Conservation (phyloP, 129 eudicot species). For the Oenanthe sinensis region DNA sequence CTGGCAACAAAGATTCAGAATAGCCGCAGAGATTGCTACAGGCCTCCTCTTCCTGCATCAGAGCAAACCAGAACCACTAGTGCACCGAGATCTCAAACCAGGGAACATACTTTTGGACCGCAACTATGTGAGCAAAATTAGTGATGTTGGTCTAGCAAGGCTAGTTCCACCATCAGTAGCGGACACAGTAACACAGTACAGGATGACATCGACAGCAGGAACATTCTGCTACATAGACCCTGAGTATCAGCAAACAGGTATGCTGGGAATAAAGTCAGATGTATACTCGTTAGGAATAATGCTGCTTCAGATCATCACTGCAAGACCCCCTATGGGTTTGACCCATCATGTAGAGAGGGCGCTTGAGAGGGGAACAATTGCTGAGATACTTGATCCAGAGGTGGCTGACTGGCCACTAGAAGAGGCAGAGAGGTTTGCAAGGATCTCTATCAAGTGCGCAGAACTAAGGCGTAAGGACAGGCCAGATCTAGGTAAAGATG, state of each 20-base stretch:
- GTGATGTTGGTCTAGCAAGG: slow-evolving; percentile 59
- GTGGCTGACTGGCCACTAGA: slow-evolving; percentile 55
- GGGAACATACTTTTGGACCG: slow-evolving; percentile 59
- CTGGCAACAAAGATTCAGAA: slow-evolving; percentile 51
- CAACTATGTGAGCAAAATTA: slow-evolving; percentile 51
- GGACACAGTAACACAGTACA: slow-evolving; percentile 50
- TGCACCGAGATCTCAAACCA: slow-evolving; percentile 60
- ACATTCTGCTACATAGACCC: slow-evolving; percentile 70
- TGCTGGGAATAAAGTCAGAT: slow-evolving; percentile 56
- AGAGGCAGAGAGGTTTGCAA: slow-evolving; percentile 35
- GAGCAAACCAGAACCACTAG: slow-evolving; percentile 58
- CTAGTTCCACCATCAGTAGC: slow-evolving; percentile 64
- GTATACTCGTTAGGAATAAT: slow-evolving; percentile 52
- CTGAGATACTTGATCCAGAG: slow-evolving; percentile 40
- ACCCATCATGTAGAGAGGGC: slow-evolving; percentile 54
- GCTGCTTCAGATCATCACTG: slow-evolving; percentile 49
- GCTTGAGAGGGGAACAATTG: slow-evolving; percentile 43
- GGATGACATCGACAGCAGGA: slow-evolving; percentile 64
- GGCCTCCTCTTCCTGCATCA: slow-evolving; percentile 67
- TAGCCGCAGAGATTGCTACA: slow-evolving; percentile 51
- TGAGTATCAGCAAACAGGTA: slow-evolving; percentile 62
- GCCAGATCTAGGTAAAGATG: slow-evolving; percentile 36
- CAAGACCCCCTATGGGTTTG: slow-evolving; percentile 57
- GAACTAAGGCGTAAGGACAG: slow-evolving; percentile 56
- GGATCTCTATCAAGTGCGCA: slow-evolving; percentile 42